Conservation (phyloP, 2,329 filamentous ascomycete species). For the Ophiocordyceps sinensis region DNA sequence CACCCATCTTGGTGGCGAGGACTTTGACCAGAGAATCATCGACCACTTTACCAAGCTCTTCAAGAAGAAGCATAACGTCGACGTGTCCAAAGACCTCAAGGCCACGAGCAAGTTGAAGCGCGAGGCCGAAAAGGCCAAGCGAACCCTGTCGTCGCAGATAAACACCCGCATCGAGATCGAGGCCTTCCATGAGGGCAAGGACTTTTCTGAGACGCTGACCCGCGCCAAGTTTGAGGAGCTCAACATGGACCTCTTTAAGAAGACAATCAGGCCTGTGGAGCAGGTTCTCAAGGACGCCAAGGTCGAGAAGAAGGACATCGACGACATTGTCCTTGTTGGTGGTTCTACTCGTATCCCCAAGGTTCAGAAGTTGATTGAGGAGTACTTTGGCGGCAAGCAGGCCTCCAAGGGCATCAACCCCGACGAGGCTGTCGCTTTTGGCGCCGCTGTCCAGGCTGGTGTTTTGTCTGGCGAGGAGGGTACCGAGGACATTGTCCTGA, state of each 20-base stretch:
- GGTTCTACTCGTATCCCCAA: conserved; percentile 99
- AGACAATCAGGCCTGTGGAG: conserved; percentile 96
- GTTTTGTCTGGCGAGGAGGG: conserved; percentile 80
- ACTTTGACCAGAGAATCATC: conserved; percentile 97
- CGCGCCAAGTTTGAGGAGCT: conserved; percentile 99
- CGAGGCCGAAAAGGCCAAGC: conserved; percentile 98
- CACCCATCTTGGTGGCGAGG: conserved; percentile 94
- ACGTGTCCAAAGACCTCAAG: conserved; percentile 90
- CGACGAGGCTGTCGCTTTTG: conserved; percentile 96
- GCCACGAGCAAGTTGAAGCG: conserved; percentile 99
- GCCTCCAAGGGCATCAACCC: conserved; percentile 99
- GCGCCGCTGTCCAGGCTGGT: conserved; percentile 94
- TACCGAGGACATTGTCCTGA: conserved; percentile 70
- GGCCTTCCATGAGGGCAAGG: conserved; percentile 88
- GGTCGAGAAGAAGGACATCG: conserved; percentile 86
- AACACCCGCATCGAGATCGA: conserved; percentile 93
- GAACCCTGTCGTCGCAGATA: conserved; percentile 89
- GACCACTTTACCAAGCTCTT: conserved; percentile 92
- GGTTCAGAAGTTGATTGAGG: conserved; percentile 86
- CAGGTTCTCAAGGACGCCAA: conserved; percentile 98
- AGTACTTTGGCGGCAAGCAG: conserved; percentile 92
- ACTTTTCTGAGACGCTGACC: conserved; percentile 96
- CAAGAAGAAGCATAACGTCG: conserved; percentile 95
- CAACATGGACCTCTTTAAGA: conserved; percentile 98
- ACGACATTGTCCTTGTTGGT: conserved; percentile 96